Evolutionary conservation across 2,329 filamentous ascomycete genomes (phyloP).

Genomic region (Fusarium sp.): DNA sequence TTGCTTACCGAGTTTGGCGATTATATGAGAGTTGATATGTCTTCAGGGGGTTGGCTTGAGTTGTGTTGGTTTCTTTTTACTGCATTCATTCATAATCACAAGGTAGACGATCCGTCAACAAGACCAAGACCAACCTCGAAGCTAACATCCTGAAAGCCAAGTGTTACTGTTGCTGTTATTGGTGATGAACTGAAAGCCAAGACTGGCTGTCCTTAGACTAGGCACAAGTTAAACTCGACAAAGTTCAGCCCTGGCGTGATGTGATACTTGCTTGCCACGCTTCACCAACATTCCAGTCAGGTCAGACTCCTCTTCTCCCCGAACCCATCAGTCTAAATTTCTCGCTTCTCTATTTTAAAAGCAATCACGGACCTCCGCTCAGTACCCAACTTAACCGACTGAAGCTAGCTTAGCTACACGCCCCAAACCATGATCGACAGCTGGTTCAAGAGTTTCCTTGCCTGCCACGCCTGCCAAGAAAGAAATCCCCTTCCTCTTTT

Average conservation of each 20-base stretch:
- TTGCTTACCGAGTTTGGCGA: slow-evolving; percentile 10
- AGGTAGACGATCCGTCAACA: neutral
- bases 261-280: slow-evolving; percentile 21
- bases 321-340: slow-evolving; percentile 39
- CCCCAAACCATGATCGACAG: slow-evolving; percentile 43
- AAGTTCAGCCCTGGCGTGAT: slow-evolving; percentile 25
- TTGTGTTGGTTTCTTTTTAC: neutral
- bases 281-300: slow-evolving; percentile 34
- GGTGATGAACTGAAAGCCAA: neutral
- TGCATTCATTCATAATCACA: neutral
- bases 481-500: neutral
- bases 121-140: neutral
- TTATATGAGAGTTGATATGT: slow-evolving; percentile 1
- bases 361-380: slow-evolving; percentile 16
- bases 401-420: slow-evolving; percentile 17
- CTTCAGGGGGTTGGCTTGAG: slow-evolving; percentile 4
- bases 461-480: neutral
- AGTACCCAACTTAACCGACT: neutral
- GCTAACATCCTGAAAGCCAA: neutral
- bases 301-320: slow-evolving; percentile 24
- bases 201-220: neutral
- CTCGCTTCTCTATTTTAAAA: slow-evolving; percentile 9
- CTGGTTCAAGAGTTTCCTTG: slow-evolving; percentile 13
- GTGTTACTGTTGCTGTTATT: neutral
- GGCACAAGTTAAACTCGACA: neutral